phyloP scores from a whole-genome alignment of 2,329 filamentous ascomycete genomes.

The Neonectria magnoliae region DNA sequence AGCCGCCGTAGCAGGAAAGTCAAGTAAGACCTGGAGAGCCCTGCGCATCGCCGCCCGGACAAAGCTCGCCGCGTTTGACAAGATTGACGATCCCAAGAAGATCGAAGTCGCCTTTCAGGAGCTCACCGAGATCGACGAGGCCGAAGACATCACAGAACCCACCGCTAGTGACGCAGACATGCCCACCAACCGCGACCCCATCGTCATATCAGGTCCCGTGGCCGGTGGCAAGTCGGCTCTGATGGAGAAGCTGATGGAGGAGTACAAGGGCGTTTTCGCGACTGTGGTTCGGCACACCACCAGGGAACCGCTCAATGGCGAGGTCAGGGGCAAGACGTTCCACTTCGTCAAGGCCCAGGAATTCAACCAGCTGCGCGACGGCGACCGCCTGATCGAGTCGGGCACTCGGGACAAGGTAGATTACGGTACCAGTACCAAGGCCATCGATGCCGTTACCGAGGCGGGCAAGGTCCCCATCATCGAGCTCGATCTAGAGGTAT shows the following conservation, averaged over 20 bases:
- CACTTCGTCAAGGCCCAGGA: slow-evolving; percentile 66
- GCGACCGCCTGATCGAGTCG: slow-evolving; percentile 68
- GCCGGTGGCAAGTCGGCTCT: slow-evolving; percentile 72
- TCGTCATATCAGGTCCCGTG: slow-evolving; percentile 75
- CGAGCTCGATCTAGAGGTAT: slow-evolving; percentile 63
- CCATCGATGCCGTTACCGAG: slow-evolving; percentile 61
- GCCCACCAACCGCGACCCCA: slow-evolving; percentile 61
- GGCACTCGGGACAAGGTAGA: slow-evolving; percentile 58
- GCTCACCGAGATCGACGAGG: slow-evolving; percentile 51
- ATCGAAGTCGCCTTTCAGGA: slow-evolving; percentile 67
- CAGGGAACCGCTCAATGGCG: slow-evolving; percentile 58
- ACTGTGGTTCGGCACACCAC: slow-evolving; percentile 66
- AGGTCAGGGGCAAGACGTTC: slow-evolving; percentile 62
- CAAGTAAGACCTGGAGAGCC: slow-evolving; percentile 91
- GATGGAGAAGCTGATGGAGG: slow-evolving; percentile 69
- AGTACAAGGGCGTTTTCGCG: slow-evolving; percentile 73
- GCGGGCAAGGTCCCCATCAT: slow-evolving; percentile 69
- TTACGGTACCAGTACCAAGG: slow-evolving; percentile 66
- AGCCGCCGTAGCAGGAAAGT: slow-evolving; percentile 73
- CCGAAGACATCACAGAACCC: slow-evolving; percentile 48
- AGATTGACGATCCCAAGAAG: slow-evolving; percentile 84
- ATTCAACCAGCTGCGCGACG: slow-evolving; percentile 68
- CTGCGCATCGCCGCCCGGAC: slow-evolving; percentile 80
- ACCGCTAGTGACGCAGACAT: slow-evolving; percentile 48
- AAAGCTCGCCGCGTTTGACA: slow-evolving; percentile 83